These are phyloP conservation scores for Talaromyces sp. DNA, from an alignment of 2,329 filamentous ascomycete genomes.

Conservation along the genomic window DNA sequence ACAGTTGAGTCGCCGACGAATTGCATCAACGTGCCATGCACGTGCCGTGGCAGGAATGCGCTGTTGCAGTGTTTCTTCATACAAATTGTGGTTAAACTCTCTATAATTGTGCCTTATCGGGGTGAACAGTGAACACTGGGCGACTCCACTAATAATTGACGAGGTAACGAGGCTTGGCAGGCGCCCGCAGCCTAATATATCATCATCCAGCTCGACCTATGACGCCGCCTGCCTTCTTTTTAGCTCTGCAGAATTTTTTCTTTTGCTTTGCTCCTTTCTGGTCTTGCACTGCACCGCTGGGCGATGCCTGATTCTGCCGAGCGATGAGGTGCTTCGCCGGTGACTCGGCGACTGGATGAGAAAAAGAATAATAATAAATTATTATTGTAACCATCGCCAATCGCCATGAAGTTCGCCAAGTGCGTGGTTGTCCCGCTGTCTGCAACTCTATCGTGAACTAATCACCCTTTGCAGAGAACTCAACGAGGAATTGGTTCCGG, in stretches of 20 bases:
- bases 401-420: constrained; percentile 59
- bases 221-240: neutral
- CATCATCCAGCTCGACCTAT: neutral
- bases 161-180: neutral
- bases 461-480: constrained; percentile 54
- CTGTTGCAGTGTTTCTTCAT: neutral
- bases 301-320: neutral
- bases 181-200: neutral
- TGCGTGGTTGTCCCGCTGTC: constrained; percentile 25
- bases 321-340: neutral
- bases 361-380: neutral
- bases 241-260: neutral
- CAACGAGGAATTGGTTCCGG: constrained; percentile 81
- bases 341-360: constrained; percentile 5
- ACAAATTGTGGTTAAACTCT: neutral
- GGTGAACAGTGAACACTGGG: too few species aligned
- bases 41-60: neutral
- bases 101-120: neutral
- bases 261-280: neutral
- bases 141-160: neutral
- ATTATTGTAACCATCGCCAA: neutral
- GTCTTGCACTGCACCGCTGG: neutral
- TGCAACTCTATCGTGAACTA: neutral
- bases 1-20: neutral
- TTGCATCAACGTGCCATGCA: neutral